phyloP scores from a whole-genome alignment of 768 basidiomycete species.

The Porpolomopsis calyptriformis region DNA sequence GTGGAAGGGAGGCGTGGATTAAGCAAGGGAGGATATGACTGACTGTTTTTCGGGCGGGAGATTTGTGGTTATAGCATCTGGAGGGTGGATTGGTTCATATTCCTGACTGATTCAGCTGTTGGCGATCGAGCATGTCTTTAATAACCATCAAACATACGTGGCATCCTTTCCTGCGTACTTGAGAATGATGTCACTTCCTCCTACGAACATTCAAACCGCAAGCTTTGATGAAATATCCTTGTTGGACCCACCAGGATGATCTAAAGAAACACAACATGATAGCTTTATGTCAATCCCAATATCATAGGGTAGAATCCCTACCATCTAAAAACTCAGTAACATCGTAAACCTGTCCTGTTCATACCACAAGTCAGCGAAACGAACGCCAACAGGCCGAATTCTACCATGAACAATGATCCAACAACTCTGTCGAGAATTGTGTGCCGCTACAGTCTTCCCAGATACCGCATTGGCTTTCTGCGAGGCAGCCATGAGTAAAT shows the following conservation, averaged over 20 bases:
- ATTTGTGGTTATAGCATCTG: slow-evolving; percentile 64
- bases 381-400: neutral
- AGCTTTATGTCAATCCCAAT: neutral
- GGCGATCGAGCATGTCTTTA: slow-evolving; percentile 2
- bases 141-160: slow-evolving; percentile 41
- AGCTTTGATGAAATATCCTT: neutral
- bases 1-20: too few species aligned
- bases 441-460: slow-evolving; percentile 42
- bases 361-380: neutral
- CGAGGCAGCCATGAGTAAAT: neutral
- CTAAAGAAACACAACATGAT: slow-evolving; percentile 20
- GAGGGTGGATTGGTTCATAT: slow-evolving; percentile 87
- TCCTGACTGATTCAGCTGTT: slow-evolving; percentile 38
- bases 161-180: slow-evolving; percentile 88
- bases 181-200: slow-evolving; percentile 76
- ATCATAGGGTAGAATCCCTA: slow-evolving; percentile 18
- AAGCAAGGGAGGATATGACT: too few species aligned
- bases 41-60: slow-evolving; percentile 81
- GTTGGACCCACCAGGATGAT: slow-evolving; percentile 46
- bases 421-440: slow-evolving; percentile 51
- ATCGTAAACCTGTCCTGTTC: slow-evolving; percentile 60
- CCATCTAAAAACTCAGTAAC: slow-evolving; percentile 71
- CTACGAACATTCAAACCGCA: slow-evolving; percentile 22
- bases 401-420: slow-evolving; percentile 82
- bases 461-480: slow-evolving; percentile 21